Percentiles rank a stretch among this genome's conserved stretches.
Evolutionary conservation across 192 early-diverging fungal species (phyloP).

Genomic region (Geosiphon pyriformis): DNA sequence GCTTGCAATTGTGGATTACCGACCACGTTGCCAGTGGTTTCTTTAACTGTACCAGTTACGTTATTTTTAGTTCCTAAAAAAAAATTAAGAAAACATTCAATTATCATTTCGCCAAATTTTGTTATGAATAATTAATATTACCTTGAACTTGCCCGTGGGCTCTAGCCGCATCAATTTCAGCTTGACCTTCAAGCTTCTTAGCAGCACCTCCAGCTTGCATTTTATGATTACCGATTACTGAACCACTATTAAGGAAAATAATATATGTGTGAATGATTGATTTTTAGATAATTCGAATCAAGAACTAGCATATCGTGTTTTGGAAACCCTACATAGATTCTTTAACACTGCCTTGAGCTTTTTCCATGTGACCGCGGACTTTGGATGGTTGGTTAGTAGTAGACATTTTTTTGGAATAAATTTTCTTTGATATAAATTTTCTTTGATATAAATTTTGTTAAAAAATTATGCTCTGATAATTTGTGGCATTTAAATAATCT

Average conservation of each 20-base stretch:
- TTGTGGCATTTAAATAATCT: too few species aligned
- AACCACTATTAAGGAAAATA: background rate
- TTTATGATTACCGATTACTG: background rate
- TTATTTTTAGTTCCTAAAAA: background rate
- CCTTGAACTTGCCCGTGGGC: background rate
- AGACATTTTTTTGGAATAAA: too few species aligned
- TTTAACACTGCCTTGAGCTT: background rate
- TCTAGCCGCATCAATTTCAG: background rate
- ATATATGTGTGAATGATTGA: background rate
- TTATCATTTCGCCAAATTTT: background rate
- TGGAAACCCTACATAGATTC: background rate
- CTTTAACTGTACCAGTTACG: conserved; percentile 4
- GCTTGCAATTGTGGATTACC: background rate
- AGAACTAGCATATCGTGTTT: background rate
- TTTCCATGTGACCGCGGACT: background rate
- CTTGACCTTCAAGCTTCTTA: background rate
- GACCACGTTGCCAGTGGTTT: background rate
- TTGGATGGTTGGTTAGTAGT: background rate
- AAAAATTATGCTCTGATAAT: too few species aligned
- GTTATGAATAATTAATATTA: background rate
- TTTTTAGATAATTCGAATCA: background rate
- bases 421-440: too few species aligned
- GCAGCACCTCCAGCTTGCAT: background rate
- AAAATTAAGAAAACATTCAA: background rate
- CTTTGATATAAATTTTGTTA: too few species aligned